Conservation (phyloP, 2,329 filamentous ascomycete genomes). For the Clathrospora elynae region DNA sequence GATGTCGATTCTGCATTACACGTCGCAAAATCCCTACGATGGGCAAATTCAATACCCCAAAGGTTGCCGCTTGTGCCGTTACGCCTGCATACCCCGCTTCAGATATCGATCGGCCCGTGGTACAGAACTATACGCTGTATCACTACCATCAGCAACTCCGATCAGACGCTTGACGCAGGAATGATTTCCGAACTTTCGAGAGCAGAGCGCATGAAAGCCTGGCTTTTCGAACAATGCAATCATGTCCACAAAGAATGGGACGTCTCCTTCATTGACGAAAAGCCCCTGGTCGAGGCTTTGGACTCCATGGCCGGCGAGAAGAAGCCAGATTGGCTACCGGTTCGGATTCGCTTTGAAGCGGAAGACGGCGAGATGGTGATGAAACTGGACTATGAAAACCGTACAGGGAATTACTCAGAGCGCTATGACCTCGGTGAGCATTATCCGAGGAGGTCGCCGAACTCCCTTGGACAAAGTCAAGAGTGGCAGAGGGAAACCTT, state of each 20-base stretch:
- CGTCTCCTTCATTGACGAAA: slow-evolving; percentile 26
- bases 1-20: slow-evolving; percentile 29
- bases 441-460: slow-evolving; percentile 2
- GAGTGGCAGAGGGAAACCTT: slow-evolving; percentile 12
- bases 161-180: neutral
- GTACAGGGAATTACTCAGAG: slow-evolving; percentile 15
- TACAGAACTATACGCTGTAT: slow-evolving; percentile 25
- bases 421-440: slow-evolving; percentile 13
- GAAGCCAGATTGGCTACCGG: slow-evolving; percentile 39
- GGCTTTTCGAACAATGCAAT: slow-evolving; percentile 29
- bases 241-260: slow-evolving; percentile 31
- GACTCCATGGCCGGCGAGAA: slow-evolving; percentile 34
- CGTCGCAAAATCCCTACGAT: slow-evolving; percentile 31
- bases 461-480: slow-evolving; percentile 1
- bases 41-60: slow-evolving; percentile 25
- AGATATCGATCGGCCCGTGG: slow-evolving; percentile 37
- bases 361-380: slow-evolving; percentile 40
- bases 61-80: slow-evolving; percentile 33
- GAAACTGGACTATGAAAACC: slow-evolving; percentile 35
- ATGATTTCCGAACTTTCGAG: slow-evolving; percentile 7
- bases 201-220: slow-evolving; percentile 32
- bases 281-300: slow-evolving; percentile 26
- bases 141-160: neutral
- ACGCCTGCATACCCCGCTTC: slow-evolving; percentile 36
- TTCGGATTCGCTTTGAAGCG: slow-evolving; percentile 32